phyloP scores from a whole-genome alignment of 352 stramenopile species.

The Phytophthora boehmeriae region DNA sequence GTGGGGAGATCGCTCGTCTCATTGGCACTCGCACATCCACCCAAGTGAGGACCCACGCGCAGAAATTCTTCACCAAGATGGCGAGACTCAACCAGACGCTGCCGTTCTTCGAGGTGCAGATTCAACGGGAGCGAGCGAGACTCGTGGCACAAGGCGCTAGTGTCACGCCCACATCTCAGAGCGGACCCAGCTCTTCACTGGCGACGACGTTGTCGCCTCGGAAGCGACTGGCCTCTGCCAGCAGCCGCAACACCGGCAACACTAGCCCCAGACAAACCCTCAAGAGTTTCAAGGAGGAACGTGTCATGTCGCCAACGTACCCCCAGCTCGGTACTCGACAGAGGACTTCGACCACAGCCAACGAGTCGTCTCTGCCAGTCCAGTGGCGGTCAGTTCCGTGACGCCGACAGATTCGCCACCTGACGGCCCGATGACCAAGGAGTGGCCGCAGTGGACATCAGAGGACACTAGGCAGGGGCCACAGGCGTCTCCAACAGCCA shows the following conservation, averaged over 20 bases:
- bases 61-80: constrained; percentile 91
- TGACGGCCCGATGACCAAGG: constrained; percentile 9
- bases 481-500: constrained; percentile 23
- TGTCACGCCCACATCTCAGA: constrained; percentile 54
- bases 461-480: constrained; percentile 34
- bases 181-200: constrained; percentile 34
- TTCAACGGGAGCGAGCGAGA: constrained; percentile 68
- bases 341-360: constrained; percentile 7
- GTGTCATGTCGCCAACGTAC: constrained; percentile 8
- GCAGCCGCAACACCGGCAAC: neutral
- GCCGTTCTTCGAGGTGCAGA: constrained; percentile 79
- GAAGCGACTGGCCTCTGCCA: constrained; percentile 39
- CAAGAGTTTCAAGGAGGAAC: constrained; percentile 26
- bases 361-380: constrained; percentile 9
- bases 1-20: constrained; percentile 86
- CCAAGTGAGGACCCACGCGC: constrained; percentile 85
- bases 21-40: constrained; percentile 86
- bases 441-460: constrained; percentile 22
- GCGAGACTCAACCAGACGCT: constrained; percentile 74
- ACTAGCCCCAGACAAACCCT: constrained; percentile 23
- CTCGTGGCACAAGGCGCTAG: constrained; percentile 58
- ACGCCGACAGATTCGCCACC: constrained; percentile 9
- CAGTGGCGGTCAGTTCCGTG: neutral
- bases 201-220: constrained; percentile 49
- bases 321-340: constrained; percentile 10